A percentile compares a stretch with the other conserved stretches of the same genome.
These are phyloP conservation scores for Apophysomyces trapeziformis DNA, from an alignment of 371 early-diverging fungal genomes.

Conservation along the genomic window DNA sequence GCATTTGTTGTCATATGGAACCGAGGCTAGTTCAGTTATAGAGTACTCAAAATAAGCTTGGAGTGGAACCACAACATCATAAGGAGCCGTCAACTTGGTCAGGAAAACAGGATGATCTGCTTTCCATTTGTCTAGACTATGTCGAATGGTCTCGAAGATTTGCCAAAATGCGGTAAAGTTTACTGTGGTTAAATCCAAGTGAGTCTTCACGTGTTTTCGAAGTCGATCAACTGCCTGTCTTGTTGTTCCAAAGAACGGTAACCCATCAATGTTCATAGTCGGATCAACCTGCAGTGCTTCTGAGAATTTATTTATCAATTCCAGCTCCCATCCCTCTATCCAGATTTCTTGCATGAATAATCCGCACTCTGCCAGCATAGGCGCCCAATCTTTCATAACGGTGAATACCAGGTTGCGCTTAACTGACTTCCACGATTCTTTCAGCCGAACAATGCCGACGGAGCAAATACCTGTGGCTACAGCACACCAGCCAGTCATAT, in stretches of 20 bases:
- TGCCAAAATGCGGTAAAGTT: constrained; percentile 49
- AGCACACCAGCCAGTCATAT: constrained; percentile 76
- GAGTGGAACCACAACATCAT: constrained; percentile 33
- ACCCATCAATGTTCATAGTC: neutral
- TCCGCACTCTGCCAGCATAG: constrained; percentile 57
- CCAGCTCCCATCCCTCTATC: constrained; percentile 33
- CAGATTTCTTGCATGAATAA: constrained; percentile 42
- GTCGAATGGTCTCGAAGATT: constrained; percentile 44
- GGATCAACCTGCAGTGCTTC: constrained; percentile 12
- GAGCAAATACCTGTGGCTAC: constrained; percentile 78
- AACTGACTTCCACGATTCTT: constrained; percentile 78
- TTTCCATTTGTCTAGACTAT: constrained; percentile 32
- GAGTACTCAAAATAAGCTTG: constrained; percentile 51
- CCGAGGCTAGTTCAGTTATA: constrained; percentile 40
- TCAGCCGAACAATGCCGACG: constrained; percentile 70
- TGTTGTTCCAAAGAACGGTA: constrained; percentile 52
- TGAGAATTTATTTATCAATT: constrained; percentile 16
- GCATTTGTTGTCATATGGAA: constrained; percentile 49
- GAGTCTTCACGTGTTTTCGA: constrained; percentile 27
- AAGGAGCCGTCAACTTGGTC: neutral
- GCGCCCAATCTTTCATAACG: constrained; percentile 65
- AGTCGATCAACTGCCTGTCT: constrained; percentile 44
- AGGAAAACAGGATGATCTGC: too few species aligned
- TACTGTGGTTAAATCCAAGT: constrained; percentile 24
- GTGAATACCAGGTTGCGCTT: constrained; percentile 50